phyloP scores from a whole-genome alignment of 2,329 filamentous ascomycete genomes.

The Phaeomoniella chlamydospora region DNA sequence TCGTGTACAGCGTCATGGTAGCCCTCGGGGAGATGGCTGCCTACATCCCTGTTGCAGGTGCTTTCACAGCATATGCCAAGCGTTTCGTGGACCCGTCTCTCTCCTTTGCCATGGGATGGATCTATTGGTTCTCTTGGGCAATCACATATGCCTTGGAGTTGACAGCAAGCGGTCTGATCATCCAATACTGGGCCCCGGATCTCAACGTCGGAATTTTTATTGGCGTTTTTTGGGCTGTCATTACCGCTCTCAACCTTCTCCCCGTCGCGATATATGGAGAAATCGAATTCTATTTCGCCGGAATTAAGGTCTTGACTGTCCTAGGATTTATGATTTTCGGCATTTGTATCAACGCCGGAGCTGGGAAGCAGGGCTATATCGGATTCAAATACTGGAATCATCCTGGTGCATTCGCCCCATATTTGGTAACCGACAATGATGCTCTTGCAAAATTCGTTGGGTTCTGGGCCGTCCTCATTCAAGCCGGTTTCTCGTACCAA shows the following conservation, averaged over 20 bases:
- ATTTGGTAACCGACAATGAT: slow-evolving; percentile 32
- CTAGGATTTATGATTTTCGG: slow-evolving; percentile 35
- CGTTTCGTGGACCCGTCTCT: slow-evolving; percentile 56
- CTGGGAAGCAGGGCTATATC: slow-evolving; percentile 26
- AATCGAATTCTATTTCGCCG: slow-evolving; percentile 36
- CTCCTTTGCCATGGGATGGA: slow-evolving; percentile 55
- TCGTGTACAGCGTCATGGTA: slow-evolving; percentile 46
- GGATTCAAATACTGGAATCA: slow-evolving; percentile 31
- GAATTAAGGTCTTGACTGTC: slow-evolving; percentile 36
- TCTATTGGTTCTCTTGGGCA: slow-evolving; percentile 47
- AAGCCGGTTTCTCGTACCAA: slow-evolving; percentile 34
- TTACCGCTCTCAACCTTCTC: slow-evolving; percentile 16
- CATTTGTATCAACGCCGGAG: slow-evolving; percentile 30
- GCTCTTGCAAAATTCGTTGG: slow-evolving; percentile 45
- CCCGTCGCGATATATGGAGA: slow-evolving; percentile 32
- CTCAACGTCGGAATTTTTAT: slow-evolving; percentile 28
- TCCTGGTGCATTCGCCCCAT: slow-evolving; percentile 38
- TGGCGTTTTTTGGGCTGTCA: slow-evolving; percentile 18
- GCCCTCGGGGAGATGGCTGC: slow-evolving; percentile 47
- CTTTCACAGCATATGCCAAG: slow-evolving; percentile 40
- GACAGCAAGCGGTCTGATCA: slow-evolving; percentile 43
- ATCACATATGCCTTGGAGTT: slow-evolving; percentile 31
- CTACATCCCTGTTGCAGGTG: slow-evolving; percentile 38
- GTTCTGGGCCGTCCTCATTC: slow-evolving; percentile 35
- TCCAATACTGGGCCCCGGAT: slow-evolving; percentile 44